Evolutionary conservation across 2,329 filamentous ascomycete species (phyloP).

Genomic region (Penicillium hesseltinei): DNA sequence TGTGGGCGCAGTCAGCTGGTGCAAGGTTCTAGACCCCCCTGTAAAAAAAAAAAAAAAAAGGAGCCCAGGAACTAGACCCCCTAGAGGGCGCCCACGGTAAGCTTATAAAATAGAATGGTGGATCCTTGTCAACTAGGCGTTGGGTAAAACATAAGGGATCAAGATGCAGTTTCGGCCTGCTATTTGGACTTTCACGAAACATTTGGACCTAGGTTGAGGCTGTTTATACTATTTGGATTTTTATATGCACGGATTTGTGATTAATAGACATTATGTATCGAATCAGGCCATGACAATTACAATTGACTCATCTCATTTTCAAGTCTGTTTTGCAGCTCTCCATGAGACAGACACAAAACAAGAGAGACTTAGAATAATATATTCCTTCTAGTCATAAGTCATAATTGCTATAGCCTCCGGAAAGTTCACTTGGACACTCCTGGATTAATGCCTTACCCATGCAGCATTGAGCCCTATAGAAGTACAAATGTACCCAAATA

Average conservation of each 20-base stretch:
- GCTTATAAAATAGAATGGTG: background rate
- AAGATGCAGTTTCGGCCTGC: background rate
- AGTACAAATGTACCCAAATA: background rate
- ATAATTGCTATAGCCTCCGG: background rate
- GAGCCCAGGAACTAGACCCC: background rate
- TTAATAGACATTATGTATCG: background rate
- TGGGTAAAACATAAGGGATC: background rate
- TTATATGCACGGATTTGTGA: background rate
- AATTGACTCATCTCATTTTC: background rate
- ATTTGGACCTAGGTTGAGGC: background rate
- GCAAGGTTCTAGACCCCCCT: background rate
- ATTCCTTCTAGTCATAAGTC: background rate
- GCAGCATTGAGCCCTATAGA: background rate
- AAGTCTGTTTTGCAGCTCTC: background rate
- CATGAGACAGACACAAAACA: background rate
- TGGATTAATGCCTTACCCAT: background rate
- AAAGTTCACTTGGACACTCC: background rate
- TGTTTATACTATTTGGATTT: background rate
- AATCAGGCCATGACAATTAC: background rate
- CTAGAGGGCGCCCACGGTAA: background rate
- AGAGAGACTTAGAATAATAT: background rate
- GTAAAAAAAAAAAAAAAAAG: too few relatives aligned
- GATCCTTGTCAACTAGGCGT: background rate
- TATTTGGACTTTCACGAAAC: background rate
- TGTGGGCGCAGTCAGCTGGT: slow-evolving; percentile 1